A percentile compares a stretch with the other conserved stretches of the same genome.
Evolutionary conservation across 2,329 filamentous ascomycete species (phyloP).

Genomic region (Aureobasidium sp.): DNA sequence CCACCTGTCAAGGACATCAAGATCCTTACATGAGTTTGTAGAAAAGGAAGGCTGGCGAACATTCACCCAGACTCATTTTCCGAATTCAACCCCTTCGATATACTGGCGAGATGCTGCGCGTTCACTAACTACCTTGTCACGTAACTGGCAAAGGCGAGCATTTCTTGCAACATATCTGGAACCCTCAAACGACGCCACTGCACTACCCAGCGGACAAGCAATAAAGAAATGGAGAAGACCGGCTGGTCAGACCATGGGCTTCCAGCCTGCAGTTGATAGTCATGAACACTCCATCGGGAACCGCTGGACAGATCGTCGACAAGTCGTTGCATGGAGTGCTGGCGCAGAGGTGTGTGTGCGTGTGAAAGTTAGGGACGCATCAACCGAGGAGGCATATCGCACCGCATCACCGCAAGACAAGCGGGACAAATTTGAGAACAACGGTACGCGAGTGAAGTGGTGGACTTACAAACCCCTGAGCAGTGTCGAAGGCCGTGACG

Average conservation of each 20-base stretch:
- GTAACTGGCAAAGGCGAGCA: slow-evolving; percentile 48
- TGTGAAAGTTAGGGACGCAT: slow-evolving; percentile 31
- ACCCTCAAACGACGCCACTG: slow-evolving; percentile 28
- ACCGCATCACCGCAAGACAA: slow-evolving; percentile 16
- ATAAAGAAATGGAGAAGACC: slow-evolving; percentile 31
- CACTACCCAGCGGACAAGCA: slow-evolving; percentile 22
- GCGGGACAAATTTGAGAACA: slow-evolving; percentile 22
- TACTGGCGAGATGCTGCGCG: slow-evolving; percentile 44
- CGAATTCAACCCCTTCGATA: slow-evolving; percentile 32
- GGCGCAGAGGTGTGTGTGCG: slow-evolving; percentile 48
- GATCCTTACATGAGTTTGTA: slow-evolving; percentile 36
- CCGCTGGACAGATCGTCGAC: slow-evolving; percentile 40
- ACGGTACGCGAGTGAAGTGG: slow-evolving; percentile 32
- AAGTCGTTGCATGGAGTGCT: slow-evolving; percentile 52
- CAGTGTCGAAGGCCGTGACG: slow-evolving; percentile 45
- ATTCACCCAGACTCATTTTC: slow-evolving; percentile 41
- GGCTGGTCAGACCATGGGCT: slow-evolving; percentile 48
- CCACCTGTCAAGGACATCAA: slow-evolving; percentile 38
- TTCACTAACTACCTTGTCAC: slow-evolving; percentile 46
- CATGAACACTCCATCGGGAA: slow-evolving; percentile 43
- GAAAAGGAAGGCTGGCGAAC: slow-evolving; percentile 39
- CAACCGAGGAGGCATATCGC: slow-evolving; percentile 15
- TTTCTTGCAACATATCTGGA: slow-evolving; percentile 47
- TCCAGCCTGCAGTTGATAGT: slow-evolving; percentile 49
- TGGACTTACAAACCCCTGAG: slow-evolving; percentile 43